Conservation (phyloP, 2,329 filamentous ascomycete species). For the Ascochyta lentis region DNA sequence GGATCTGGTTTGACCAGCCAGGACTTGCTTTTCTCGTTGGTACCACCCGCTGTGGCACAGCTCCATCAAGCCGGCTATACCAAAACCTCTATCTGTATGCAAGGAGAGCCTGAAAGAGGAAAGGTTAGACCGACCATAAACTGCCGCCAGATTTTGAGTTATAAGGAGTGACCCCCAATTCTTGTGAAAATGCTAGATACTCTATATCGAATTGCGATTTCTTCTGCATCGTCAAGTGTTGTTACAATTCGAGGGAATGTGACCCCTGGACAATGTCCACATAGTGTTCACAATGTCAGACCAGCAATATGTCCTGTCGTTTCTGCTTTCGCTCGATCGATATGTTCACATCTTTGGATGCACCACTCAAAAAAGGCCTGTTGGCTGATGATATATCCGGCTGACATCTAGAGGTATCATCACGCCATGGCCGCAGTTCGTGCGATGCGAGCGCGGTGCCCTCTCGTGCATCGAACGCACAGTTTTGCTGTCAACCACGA, state of each 20-base stretch:
- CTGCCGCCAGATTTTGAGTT: background rate
- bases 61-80: background rate
- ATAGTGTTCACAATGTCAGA: background rate
- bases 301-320: no score
- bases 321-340: background rate
- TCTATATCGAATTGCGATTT: background rate
- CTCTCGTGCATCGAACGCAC: background rate
- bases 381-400: background rate
- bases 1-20: background rate
- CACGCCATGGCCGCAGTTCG: constrained; percentile 10
- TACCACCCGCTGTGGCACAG: constrained; percentile 4
- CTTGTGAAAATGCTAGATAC: background rate
- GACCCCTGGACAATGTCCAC: no score
- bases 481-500: background rate
- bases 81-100: background rate
- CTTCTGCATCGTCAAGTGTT: background rate
- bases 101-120: constrained; percentile 10
- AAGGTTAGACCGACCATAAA: background rate
- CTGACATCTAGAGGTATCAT: background rate
- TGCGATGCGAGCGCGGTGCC: background rate
- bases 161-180: background rate
- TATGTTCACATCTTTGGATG: background rate
- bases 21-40: background rate
- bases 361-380: background rate
- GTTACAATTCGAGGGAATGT: background rate